phyloP scores from a whole-genome alignment of 306 rosid species.

The Vigna trinervia region DNA sequence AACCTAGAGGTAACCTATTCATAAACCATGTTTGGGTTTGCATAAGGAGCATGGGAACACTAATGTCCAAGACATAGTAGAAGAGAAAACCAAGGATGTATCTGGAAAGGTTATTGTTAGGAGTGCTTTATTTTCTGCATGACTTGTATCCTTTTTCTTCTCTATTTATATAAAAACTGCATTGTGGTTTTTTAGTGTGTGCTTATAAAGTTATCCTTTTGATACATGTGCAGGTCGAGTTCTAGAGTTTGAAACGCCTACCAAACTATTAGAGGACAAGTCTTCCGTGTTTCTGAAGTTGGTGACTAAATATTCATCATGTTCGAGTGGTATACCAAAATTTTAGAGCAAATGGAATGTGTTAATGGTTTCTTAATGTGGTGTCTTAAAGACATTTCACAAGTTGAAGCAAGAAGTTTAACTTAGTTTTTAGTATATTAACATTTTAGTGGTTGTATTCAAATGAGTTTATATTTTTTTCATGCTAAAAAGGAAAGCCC shows the following conservation, averaged over 20 bases:
- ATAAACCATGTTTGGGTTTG: too few species aligned
- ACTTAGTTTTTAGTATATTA: too few species aligned
- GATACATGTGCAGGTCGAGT: constrained; percentile 69
- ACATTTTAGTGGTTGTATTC: too few species aligned
- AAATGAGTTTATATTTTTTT: too few species aligned
- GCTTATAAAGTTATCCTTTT: constrained; percentile 12
- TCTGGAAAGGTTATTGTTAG: too few species aligned
- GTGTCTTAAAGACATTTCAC: constrained; percentile 44
- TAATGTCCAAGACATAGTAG: too few species aligned
- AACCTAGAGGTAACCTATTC: too few species aligned
- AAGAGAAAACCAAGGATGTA: too few species aligned
- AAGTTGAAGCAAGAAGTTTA: constrained; percentile 34
- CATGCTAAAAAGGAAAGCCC: too few species aligned
- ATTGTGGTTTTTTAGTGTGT: constrained; percentile 5
- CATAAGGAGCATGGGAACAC: too few species aligned
- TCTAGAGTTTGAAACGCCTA: constrained; percentile 84
- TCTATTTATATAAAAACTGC: constrained; percentile 15
- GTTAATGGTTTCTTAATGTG: constrained; percentile 35
- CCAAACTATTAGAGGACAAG: constrained; percentile 83
- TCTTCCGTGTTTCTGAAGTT: constrained; percentile 93
- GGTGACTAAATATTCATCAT: constrained; percentile 86
- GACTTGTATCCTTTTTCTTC: neutral
- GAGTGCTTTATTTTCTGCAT: neutral
- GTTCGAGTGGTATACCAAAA: constrained; percentile 83
- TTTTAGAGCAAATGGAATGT: constrained; percentile 57